A percentile compares a stretch with the other conserved stretches of the same genome.
Conservation (phyloP, 352 stramenopile species). For the Aphanomyces cochlioides region DNA sequence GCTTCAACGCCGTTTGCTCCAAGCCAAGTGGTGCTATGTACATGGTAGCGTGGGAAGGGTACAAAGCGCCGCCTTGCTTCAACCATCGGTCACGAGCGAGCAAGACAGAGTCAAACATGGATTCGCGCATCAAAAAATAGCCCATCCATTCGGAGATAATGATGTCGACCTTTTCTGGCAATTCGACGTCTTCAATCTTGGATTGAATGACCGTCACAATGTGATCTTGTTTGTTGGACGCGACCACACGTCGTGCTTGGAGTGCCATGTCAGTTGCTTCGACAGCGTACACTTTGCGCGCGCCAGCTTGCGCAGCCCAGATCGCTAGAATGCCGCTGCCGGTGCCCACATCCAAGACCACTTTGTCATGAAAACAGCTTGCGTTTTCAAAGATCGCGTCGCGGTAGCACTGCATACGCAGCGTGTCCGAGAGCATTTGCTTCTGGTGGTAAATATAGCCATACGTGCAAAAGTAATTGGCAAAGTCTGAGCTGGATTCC, state of each 20-base stretch:
- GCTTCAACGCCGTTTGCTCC: constrained; percentile 87
- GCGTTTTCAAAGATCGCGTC: constrained; percentile 97
- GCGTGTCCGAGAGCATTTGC: constrained; percentile 99
- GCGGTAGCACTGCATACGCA: constrained; percentile 99
- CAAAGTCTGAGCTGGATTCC: constrained; percentile 82
- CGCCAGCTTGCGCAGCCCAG: constrained; percentile 97
- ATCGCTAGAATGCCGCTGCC: constrained; percentile 98
- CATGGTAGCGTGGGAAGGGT: constrained; percentile 97
- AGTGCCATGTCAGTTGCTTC: constrained; percentile 98
- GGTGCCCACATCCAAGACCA: constrained; percentile 99
- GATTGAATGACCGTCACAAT: constrained; percentile 98
- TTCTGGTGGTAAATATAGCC: constrained; percentile 92
- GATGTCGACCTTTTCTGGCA: constrained; percentile 98
- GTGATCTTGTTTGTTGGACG: constrained; percentile 94
- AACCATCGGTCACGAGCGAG: constrained; percentile 95
- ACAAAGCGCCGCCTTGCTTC: constrained; percentile 96
- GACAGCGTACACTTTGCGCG: constrained; percentile 97
- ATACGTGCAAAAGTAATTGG: constrained; percentile 90
- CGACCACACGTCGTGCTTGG: constrained; percentile 94
- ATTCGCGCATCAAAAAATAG: constrained; percentile 99
- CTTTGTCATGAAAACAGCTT: constrained; percentile 97
- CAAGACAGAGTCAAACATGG: constrained; percentile 99
- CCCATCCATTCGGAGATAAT: constrained; percentile 99
- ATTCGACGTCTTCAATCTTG: constrained; percentile 96
- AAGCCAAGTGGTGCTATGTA: constrained; percentile 96